Evolutionary conservation across 495 filamentous ascomycete species (phyloP).

Genomic region (Penicillium flavigenum): DNA sequence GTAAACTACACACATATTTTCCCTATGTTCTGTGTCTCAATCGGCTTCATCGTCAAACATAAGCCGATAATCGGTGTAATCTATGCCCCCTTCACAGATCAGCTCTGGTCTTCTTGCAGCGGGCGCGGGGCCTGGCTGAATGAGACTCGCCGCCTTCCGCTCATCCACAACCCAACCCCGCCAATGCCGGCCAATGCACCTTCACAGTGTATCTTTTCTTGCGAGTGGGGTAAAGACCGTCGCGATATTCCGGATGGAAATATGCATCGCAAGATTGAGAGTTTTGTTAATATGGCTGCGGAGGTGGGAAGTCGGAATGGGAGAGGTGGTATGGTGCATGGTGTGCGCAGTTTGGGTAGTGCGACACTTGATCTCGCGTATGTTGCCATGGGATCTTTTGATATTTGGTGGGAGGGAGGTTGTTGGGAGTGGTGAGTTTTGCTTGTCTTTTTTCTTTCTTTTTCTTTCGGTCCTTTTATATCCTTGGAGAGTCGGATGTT

Average conservation of each 20-base stretch:
- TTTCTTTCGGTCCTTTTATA: not conserved
- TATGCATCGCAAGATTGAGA: constrained; percentile 64
- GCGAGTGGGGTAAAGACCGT: constrained; percentile 73
- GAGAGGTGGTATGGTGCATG: constrained; percentile 64
- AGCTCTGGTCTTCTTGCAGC: constrained; percentile 60
- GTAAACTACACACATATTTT: constrained; percentile 73
- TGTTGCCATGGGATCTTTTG: constrained; percentile 56
- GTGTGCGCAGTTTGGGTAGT: constrained; percentile 59
- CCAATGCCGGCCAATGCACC: constrained; percentile 63
- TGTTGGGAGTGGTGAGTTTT: constrained; percentile 56
- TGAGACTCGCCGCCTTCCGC: constrained; percentile 56
- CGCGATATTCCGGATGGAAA: constrained; percentile 61
- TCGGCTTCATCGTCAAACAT: constrained; percentile 58
- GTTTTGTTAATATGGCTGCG: constrained; percentile 68
- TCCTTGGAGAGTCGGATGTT: not conserved
- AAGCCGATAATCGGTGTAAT: constrained; percentile 63
- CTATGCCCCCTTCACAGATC: constrained; percentile 61
- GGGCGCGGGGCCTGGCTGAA: constrained; percentile 67
- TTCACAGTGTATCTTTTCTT: constrained; percentile 63
- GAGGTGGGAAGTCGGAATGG: constrained; percentile 57
- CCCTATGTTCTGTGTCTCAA: constrained; percentile 71
- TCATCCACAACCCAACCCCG: constrained; percentile 56
- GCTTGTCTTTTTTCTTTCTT: not conserved
- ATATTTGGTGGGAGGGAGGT: constrained; percentile 60
- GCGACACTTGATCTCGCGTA: constrained; percentile 58